Conservation (phyloP, 2,329 filamentous ascomycete genomes). For the Podosphaera leucotricha region DNA sequence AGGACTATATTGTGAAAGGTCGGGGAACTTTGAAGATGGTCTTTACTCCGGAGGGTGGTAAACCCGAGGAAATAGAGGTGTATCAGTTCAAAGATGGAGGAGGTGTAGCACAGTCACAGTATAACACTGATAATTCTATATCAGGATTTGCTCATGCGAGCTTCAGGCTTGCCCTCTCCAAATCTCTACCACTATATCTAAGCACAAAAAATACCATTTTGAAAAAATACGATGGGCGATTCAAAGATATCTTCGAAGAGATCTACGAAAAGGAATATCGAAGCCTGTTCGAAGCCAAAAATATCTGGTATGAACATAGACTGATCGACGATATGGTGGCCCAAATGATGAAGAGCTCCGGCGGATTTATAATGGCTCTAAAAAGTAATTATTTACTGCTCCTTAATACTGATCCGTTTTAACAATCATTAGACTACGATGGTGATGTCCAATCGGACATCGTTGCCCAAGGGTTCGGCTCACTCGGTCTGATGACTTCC, state of each 20-base stretch:
- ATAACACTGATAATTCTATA: slow-evolving; percentile 96
- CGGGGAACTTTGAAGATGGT: slow-evolving; percentile 85
- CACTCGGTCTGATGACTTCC: slow-evolving; percentile 93
- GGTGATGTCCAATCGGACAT: slow-evolving; percentile 98
- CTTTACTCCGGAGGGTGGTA: slow-evolving; percentile 64
- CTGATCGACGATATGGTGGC: slow-evolving; percentile 99
- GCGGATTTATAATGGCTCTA: slow-evolving; percentile 89
- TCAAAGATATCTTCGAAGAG: slow-evolving; percentile 99
- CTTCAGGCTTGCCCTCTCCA: slow-evolving; percentile 83
- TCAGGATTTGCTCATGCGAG: slow-evolving; percentile 82
- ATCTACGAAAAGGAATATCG: slow-evolving; percentile 77
- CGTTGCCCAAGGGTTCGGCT: slow-evolving; percentile 93
- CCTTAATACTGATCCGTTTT: background rate
- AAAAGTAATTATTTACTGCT: slow-evolving; percentile 46
- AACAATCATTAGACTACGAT: slow-evolving; percentile 53
- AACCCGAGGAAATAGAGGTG: slow-evolving; percentile 71
- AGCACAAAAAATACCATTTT: slow-evolving; percentile 99
- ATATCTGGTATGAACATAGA: slow-evolving; percentile 98
- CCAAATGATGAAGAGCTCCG: slow-evolving; percentile 98
- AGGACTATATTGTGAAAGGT: slow-evolving; percentile 64
- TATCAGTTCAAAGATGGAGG: slow-evolving; percentile 72
- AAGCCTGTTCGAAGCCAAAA: slow-evolving; percentile 68
- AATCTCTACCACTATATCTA: slow-evolving; percentile 90
- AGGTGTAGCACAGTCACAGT: slow-evolving; percentile 82
- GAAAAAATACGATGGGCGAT: slow-evolving; percentile 94